Evolutionary conservation across 139 green algal species (phyloP), one percentile per base, ranked within the genome.

Genomic region (Chlamydomonas asymmetrica): DNA sequence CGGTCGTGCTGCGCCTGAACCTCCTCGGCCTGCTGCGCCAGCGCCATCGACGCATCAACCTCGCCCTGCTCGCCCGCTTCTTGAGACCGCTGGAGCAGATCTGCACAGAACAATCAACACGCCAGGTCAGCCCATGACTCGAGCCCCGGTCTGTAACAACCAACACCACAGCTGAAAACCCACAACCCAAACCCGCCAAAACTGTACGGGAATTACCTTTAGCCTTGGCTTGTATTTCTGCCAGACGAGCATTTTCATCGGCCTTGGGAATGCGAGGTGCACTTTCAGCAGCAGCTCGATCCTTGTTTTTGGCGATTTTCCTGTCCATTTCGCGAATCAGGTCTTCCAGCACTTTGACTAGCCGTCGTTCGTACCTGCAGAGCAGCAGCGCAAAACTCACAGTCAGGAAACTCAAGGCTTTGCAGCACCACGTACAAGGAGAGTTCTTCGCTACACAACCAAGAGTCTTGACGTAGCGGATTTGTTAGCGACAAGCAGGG

Each of bases 241-340:
- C 87, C 49, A 97, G 71, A n/a, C 74, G 63, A 1, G 27, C 71
- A 31, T 85, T 81, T 38, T 97, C 92, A 13, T 88, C 85, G 3
- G 64, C 57, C 38, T 85, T 84, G 4, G 93, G 72, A 3, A 80
- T 57, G 35, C 79, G 63, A 2, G 89, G 86, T 5, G 66, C 81
- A 69, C 82, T 92, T 76, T 95, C 90, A 48, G 87, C 88, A 48
- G 85, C 84, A 9, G 89, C 89, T 5, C 93, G 85, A 54, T 97
- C 93, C 73, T 92, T 90, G 9, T 88, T 84, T 25, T 86, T 85
- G 23, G 84, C 82, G 63, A 97, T 95, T 69, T 95, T 96, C 4
- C 85, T 75, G 82, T 97, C 91, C 91, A 95, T 94, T n/a, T 96
- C 92, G 0, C 82, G 67, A 31, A 94, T 89, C 16, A 96, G 86